These are phyloP conservation scores for Ophiocordyceps australis DNA, from an alignment of 2,329 filamentous ascomycete species.

Conservation along the genomic window DNA sequence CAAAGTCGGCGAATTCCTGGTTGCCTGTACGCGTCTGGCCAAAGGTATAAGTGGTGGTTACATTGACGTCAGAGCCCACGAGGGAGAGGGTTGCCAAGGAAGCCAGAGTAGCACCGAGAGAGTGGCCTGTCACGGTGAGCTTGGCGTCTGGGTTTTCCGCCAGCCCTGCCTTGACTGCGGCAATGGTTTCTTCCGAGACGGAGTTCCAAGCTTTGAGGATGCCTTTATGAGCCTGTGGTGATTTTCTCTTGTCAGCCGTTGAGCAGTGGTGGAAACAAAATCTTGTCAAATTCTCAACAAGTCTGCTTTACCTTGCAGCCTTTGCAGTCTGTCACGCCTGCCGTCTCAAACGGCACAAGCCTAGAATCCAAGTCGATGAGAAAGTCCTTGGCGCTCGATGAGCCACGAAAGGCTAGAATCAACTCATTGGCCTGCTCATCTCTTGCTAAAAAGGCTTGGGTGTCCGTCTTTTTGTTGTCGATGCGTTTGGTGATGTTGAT, in stretches of 20 bases:
- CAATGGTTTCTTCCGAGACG: constrained; percentile 14
- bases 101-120: constrained; percentile 39
- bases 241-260: no score
- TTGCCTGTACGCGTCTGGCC: constrained; percentile 44
- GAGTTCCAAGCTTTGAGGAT: constrained; percentile 35
- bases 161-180: constrained; percentile 17
- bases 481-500: constrained; percentile 3
- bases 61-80: constrained; percentile 19
- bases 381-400: constrained; percentile 18
- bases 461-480: constrained; percentile 15
- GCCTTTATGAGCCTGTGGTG: constrained; percentile 18
- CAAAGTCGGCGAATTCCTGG: constrained; percentile 23
- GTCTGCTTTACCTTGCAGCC: not conserved
- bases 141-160: constrained; percentile 24
- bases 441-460: constrained; percentile 1
- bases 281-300: not conserved
- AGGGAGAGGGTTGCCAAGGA: constrained; percentile 34
- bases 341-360: constrained; percentile 5
- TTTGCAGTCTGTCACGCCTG: not conserved
- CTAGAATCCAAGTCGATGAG: constrained; percentile 25
- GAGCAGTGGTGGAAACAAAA: no score
- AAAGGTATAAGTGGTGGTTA: constrained; percentile 42
- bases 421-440: constrained; percentile 17
- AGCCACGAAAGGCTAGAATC: constrained; percentile 36
- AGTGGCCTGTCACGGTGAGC: constrained; percentile 39